Evolutionary conservation across 306 rosid genomes (phyloP).

Genomic region (Dicorynia guianensis): DNA sequence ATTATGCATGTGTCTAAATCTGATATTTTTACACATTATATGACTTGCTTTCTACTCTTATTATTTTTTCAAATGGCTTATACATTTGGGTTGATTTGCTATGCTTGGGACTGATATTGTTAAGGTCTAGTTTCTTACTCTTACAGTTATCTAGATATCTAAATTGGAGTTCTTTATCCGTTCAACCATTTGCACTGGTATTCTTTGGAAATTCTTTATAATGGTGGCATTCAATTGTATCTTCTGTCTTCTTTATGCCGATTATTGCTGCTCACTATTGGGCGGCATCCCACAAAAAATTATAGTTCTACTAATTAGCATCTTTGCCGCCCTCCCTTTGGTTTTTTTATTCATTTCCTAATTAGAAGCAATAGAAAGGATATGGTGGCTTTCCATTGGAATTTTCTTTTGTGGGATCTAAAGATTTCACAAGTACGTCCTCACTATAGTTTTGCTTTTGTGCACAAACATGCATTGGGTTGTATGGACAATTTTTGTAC

Average conservation of each 20-base stretch:
- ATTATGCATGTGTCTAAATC: no score
- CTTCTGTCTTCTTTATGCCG: background rate
- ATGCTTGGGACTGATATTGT: background rate
- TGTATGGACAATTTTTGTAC: constrained; percentile 19
- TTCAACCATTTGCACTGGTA: background rate
- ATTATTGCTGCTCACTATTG: no score
- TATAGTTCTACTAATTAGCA: constrained; percentile 3
- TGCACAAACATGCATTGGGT: constrained; percentile 18
- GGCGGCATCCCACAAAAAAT: background rate
- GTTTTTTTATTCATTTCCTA: background rate
- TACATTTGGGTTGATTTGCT: background rate
- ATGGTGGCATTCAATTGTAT: background rate
- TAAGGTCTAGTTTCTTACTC: background rate
- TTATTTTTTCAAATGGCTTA: background rate
- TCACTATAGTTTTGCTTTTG: background rate
- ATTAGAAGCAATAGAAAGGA: background rate
- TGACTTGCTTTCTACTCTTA: constrained; percentile 15
- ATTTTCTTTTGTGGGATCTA: constrained; percentile 10
- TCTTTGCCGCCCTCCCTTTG: background rate
- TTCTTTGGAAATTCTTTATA: background rate
- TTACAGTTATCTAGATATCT: background rate
- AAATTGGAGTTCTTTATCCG: background rate
- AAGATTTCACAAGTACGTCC: background rate
- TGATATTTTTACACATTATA: background rate
- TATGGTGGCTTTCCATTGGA: background rate